Evolutionary conservation across 2,329 filamentous ascomycete species (phyloP), one percentile per base, ranked within the genome.

Genomic region (Rutstroemia sp.): DNA sequence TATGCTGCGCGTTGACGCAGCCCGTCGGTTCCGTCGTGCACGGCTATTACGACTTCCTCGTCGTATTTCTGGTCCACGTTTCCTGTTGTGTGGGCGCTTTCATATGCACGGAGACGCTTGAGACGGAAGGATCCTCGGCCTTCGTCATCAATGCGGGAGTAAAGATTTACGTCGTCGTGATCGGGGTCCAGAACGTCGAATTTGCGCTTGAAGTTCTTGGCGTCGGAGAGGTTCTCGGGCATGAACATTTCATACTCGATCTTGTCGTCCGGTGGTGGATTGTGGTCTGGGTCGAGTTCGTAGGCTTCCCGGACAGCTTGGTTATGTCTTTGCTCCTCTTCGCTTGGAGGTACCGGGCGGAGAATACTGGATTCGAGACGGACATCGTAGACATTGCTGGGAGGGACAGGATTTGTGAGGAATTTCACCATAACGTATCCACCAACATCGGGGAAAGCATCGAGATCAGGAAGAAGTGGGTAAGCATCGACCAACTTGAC

Each of bases 381-480:
- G 49, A 73, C 74, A 67, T 86, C 82, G 68, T 85, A 87, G 46
- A 71, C 71, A 48, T 65, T 73, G 45, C 71, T 73, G 54, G 75
- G 73, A 9, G 78, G 72, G 27, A 87, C 79, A 3, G 84, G 84
- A 67, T 84, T 85, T 61, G 79, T 82, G 51, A 78, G 77, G 70
- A 87, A 87, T 70, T 87, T 87, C 72, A 87, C 76, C 14, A 83
- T 82, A 60, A 86, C 80, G 66, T 87, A 88, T 59, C 83, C 83
- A 54, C 84, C 84, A 2, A 80, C 81, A 69, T 88, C 84, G 48
- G 84, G 83, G 73, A 86, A 86, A n/a, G 82, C 80, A 58, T 85
- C 80, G 44, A 84, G 75, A 64, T 88, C 84, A 5, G 84, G 84
- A 17, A 87, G 70, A 40, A 88, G 70, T 27, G 83, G 82, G 58